Evolutionary conservation across 228 moss, liverwort and hornwort species (phyloP), one percentile per base, ranked within the genome.

Genomic region (Sphagnum fallax): DNA sequence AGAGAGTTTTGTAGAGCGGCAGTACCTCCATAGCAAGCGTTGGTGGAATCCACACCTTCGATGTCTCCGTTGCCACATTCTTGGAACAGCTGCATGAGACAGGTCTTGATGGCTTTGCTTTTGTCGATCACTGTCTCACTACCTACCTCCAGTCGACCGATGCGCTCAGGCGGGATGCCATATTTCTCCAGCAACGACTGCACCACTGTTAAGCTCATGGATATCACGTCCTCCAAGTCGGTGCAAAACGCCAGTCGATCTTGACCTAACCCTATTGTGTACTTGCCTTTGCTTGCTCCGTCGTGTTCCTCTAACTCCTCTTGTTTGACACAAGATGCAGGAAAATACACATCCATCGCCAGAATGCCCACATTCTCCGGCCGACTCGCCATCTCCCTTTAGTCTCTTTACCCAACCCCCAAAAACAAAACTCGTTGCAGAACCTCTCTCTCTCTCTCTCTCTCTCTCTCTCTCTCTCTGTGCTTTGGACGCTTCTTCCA

Each of bases 41-140:
- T 96, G 52, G 92, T 89, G 53, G 96, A 96, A 82, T 96, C 96
- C 64, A 96, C 89, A 65, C 96, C 96, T 79, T 96, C 96, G 10
- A 96, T 77, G 66, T 96, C 96, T 62, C 91, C 91, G 69, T 92
- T 92, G 49, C 92, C 95, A 16, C 89, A 88, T 52, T 92, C 86
- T 32, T 32, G 32, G 65, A 96, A 96, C 11, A 96, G 84, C 77
- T 92, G 87, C 96, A 96, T 96, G 47, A 96, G 91, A 73, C 62
- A 71, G 62, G 93, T 91, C 83, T 96, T 96, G 58, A 96, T 96
- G 65, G 96, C 87, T 80, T 96, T 96, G 84, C 96, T 96, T 73
- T 96, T 96, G 76, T 96, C 96, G 8, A 96, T 88, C 10, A 96
- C 89, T 49, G 96, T 96, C 83, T 96, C 96, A 75, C 93, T 92